Evolutionary conservation across 129 eudicot genomes (phyloP).

Genomic region (Saussurea involucrata): DNA sequence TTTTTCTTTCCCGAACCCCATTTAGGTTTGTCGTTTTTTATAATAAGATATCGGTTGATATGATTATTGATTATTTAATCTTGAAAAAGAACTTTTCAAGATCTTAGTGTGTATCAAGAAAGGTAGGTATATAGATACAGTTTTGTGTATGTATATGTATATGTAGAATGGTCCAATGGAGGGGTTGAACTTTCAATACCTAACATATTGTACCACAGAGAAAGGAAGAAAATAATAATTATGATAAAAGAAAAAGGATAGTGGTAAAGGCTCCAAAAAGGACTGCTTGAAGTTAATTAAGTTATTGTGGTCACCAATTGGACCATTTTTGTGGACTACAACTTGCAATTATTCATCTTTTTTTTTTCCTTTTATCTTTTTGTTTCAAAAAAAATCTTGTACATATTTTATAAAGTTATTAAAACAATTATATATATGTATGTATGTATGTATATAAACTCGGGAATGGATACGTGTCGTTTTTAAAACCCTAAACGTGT

Average conservation of each 20-base stretch:
- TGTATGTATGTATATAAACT: neutral
- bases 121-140: slow-evolving; percentile 3
- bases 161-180: slow-evolving; percentile 26
- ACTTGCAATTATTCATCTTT: slow-evolving; percentile 19
- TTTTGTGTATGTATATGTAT: slow-evolving; percentile 6
- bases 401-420: neutral
- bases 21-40: neutral
- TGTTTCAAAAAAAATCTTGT: neutral
- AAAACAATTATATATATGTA: neutral
- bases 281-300: slow-evolving; percentile 13
- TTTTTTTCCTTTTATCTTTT: neutral
- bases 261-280: slow-evolving; percentile 24
- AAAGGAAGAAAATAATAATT: neutral
- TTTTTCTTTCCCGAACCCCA: neutral
- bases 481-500: neutral
- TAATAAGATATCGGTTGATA: neutral
- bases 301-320: slow-evolving; percentile 32
- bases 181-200: neutral
- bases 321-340: slow-evolving; percentile 33
- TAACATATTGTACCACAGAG: slow-evolving; percentile 3
- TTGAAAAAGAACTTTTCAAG: neutral
- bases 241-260: slow-evolving; percentile 19
- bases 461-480: neutral
- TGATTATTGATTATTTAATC: neutral
- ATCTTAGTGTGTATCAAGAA: slow-evolving; percentile 15